A percentile compares a stretch with the other conserved stretches of the same genome.
Evolutionary conservation across 306 rosid genomes (phyloP).

Genomic region (Acacia acuminata): DNA sequence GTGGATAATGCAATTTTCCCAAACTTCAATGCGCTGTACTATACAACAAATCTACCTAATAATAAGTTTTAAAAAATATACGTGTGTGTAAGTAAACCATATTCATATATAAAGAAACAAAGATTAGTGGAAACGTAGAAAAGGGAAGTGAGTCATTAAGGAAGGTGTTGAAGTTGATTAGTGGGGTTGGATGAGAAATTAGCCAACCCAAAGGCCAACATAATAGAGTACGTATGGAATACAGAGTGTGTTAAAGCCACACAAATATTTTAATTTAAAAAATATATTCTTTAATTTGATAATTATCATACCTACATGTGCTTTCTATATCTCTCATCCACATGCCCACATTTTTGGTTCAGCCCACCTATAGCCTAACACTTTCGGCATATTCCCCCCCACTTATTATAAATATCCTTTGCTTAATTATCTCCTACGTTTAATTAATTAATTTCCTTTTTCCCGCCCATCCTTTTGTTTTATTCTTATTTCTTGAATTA

Average conservation of each 20-base stretch:
- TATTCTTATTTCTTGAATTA: background rate
- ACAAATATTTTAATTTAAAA: slow-evolving; percentile 12
- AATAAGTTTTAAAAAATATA: background rate
- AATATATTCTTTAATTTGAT: slow-evolving; percentile 35
- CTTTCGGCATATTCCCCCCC: background rate
- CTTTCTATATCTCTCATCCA: slow-evolving; percentile 58
- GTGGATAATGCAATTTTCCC: background rate
- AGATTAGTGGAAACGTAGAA: background rate
- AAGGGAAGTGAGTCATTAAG: background rate
- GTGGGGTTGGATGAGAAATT: slow-evolving; percentile 25
- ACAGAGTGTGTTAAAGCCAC: slow-evolving; percentile 45
- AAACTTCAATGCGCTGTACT: background rate
- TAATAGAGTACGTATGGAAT: background rate
- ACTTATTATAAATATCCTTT: background rate
- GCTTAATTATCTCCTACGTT: background rate
- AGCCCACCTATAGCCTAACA: slow-evolving; percentile 38
- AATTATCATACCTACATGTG: slow-evolving; percentile 59
- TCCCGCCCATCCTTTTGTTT: background rate
- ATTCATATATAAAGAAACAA: too few relatives aligned
- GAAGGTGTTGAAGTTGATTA: slow-evolving; percentile 23
- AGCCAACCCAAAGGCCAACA: slow-evolving; percentile 29
- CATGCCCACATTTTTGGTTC: slow-evolving; percentile 48
- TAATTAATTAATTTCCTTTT: background rate
- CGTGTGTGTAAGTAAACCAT: too few relatives aligned
- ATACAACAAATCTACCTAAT: background rate